phyloP scores from a whole-genome alignment of 495 filamentous ascomycete species.

The Daldinia childiae region DNA sequence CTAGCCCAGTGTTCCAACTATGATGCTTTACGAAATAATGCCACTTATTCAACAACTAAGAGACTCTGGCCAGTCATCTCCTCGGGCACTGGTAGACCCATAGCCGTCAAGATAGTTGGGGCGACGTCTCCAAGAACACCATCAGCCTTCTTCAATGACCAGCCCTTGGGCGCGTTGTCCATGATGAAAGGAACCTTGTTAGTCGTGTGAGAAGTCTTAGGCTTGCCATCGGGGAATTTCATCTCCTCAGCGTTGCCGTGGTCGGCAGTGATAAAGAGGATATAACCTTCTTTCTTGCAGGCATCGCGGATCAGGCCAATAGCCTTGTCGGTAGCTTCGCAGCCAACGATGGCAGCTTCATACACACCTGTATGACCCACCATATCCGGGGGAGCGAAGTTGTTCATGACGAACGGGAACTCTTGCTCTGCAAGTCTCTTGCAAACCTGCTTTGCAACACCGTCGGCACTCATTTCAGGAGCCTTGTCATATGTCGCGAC shows the following conservation, averaged over 20 bases:
- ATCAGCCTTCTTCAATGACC: conserved; percentile 79
- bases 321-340: conserved; percentile 86
- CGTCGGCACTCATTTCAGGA: conserved; percentile 94
- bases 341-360: conserved; percentile 89
- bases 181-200: conserved; percentile 98
- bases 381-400: conserved; percentile 99
- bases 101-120: conserved; percentile 86
- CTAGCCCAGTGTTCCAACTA: conserved; percentile 2
- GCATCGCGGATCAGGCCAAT: conserved; percentile 91
- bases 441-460: conserved; percentile 84
- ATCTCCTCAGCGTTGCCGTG: conserved; percentile 99
- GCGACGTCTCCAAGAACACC: conserved; percentile 97
- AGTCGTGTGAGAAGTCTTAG: conserved; percentile 97
- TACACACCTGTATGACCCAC: conserved; percentile 98
- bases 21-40: conserved; percentile 16
- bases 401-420: conserved; percentile 99
- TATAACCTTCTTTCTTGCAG: conserved; percentile 90
- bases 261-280: conserved; percentile 93
- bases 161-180: conserved; percentile 93
- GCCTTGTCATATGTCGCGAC: conserved; percentile 97
- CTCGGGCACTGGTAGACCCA: conserved; percentile 88
- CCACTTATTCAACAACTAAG: conserved; percentile 71
- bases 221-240: conserved; percentile 92
- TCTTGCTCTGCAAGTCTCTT: conserved; percentile 81
- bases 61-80: conserved; percentile 92